Evolutionary conservation across 306 rosid genomes (phyloP), one percentile per base, ranked within the genome.

Genomic region (Acmispon strigosus): DNA sequence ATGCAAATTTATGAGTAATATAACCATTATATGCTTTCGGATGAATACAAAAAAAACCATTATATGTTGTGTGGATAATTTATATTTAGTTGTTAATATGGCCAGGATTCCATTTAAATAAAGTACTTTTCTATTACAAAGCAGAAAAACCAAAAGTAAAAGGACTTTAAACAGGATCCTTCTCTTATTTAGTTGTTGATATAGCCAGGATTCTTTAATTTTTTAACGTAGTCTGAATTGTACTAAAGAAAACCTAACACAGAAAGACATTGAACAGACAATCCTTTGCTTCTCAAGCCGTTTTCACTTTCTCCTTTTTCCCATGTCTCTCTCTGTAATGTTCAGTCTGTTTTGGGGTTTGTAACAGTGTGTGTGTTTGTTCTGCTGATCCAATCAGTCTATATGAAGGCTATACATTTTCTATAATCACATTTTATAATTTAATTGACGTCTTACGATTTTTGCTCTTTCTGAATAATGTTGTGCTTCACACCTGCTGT

Each of bases 401-500:
- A 37, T 61, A 0, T 19, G 71, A 51, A 34, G 70, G 48, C 19
- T 22, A 37, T 67, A 27, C 58, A 24, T 42, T 39, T 69, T 60
- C 34, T 37, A 54, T 4, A 2, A 43, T 44, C 42, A n/a, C 32
- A 56, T 57, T 34, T 60, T 73, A 20, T 10, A 49, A 17, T 45
- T 43, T 73, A 42, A 41, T 44, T 60, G 39, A 62, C 44, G 47
- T 69, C n/a, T 27, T 13, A 29, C 19, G 41, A 41, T n/a, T 22
- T 64, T 19, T 16, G 7, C 10, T 53, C n/a, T 13, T 53, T 64
- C 48, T 59, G 19, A 9, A 47, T 66, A 61, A 6, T 70, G 64
- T 16, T 61, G 55, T 36, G 73, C 71, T 62, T 70, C 18, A 32
- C 17, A 14, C 55, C 63, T 53, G 19, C 27, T 78, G 42, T 45